Percentiles rank a stretch among this genome's conserved stretches.
Conservation (phyloP, 2,329 filamentous ascomycete species). For the Diaporthe ampelina region DNA sequence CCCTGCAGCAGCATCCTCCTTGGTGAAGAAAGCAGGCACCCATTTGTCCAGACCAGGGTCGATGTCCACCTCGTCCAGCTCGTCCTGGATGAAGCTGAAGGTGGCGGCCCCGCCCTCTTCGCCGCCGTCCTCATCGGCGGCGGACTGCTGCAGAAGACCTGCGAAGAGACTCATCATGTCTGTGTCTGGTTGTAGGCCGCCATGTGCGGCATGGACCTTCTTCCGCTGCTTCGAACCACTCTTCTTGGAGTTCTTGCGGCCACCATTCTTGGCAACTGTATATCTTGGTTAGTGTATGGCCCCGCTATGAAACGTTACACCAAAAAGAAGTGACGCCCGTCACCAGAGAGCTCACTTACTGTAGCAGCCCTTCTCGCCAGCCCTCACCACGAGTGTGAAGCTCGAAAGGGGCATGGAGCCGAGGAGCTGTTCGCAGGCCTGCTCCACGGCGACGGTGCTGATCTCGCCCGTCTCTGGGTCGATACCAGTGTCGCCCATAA, state of each 20-base stretch:
- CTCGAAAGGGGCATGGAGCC: slow-evolving; percentile 75
- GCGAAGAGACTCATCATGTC: slow-evolving; percentile 75
- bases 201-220: slow-evolving; percentile 59
- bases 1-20: slow-evolving; percentile 46
- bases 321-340: background rate
- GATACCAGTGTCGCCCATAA: slow-evolving; percentile 77
- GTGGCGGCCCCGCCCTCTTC: slow-evolving; percentile 60
- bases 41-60: slow-evolving; percentile 78
- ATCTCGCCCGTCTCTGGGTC: slow-evolving; percentile 69
- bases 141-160: slow-evolving; percentile 61
- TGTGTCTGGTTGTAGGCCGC: slow-evolving; percentile 70
- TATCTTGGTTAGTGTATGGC: background rate
- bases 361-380: slow-evolving; percentile 80
- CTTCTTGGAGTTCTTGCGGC: slow-evolving; percentile 49
- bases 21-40: slow-evolving; percentile 82
- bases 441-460: slow-evolving; percentile 66
- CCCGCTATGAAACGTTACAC: too few relatives aligned
- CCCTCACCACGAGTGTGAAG: slow-evolving; percentile 77
- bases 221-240: slow-evolving; percentile 54
- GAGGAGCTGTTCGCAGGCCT: slow-evolving; percentile 73
- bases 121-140: slow-evolving; percentile 7
- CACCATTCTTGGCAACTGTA: slow-evolving; percentile 68
- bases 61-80: slow-evolving; percentile 68
- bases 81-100: slow-evolving; percentile 52
- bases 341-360: background rate